Evolutionary conservation across 495 filamentous ascomycete genomes (phyloP), one percentile per base, ranked within the genome.

Genomic region (Trichoderma erinaceum): DNA sequence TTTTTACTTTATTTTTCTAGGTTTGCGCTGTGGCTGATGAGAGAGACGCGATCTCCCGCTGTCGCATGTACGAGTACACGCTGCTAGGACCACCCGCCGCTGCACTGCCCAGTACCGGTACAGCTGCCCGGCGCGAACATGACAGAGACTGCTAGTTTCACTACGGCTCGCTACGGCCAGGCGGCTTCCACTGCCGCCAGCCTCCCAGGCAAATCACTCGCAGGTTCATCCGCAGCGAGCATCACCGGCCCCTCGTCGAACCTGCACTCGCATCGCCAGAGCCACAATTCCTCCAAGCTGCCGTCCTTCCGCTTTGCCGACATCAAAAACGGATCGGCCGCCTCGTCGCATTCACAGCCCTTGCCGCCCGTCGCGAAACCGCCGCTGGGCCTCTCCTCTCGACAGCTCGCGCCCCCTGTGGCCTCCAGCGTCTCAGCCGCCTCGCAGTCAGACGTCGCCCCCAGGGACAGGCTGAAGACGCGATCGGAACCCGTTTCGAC

Each of bases 301-400:
- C 81, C 82, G 29, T 75, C 81, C 32, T 84, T 76, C 69, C 80
- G 81, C 52, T 82, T 83, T 70, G 77, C 75, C 66, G 81, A 84
- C 74, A 74, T 80, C 52, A 79, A 79, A 67, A 80, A 78, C 68
- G 75, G 81, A 65, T 69, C 75, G 50, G 73, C 70, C 56, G 43
- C 68, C 23, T 35, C 76, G 21, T 73, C 75, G 52, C 63, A 75
- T 64, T 72, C 78, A 38, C n/a, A n/a, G 48, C 77, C 76, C 44
- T 72, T 25, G 23, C 21, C 50, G 50, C 50, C 3, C 50, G 18
- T 23, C 18, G 56, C 56, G 35, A 29, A 67, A 23, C 21, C 13
- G n/a, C 23, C 23, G 65, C 41, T 32, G 65, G 41, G 16, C 13
- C 38, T 50, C 65, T 44, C 65, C 41, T 18, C 25, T 27, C 41